phyloP scores from a whole-genome alignment of 495 filamentous ascomycete species.

The Aspergillus saccharolyticus region DNA sequence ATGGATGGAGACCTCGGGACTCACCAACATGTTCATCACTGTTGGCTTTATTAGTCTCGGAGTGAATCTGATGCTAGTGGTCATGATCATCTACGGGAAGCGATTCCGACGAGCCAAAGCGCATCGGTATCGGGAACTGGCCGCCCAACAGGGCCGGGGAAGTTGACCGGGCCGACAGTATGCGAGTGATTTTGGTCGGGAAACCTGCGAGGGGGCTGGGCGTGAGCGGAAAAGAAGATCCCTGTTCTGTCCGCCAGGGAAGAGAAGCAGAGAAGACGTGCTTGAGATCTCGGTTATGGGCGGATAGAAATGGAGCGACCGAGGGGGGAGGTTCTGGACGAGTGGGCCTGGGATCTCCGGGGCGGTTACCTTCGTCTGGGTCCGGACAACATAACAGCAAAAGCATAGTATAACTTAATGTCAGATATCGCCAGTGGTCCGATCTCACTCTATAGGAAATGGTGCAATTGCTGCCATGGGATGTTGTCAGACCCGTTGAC shows the following conservation, averaged over 20 bases:
- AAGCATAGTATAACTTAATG: background rate
- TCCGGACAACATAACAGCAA: background rate
- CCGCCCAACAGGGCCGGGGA: constrained; percentile 1
- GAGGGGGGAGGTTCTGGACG: background rate
- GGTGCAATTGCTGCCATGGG: background rate
- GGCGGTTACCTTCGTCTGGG: background rate
- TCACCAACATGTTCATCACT: constrained; percentile 32
- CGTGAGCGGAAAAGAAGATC: background rate
- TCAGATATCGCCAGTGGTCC: background rate
- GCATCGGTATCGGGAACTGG: constrained; percentile 8
- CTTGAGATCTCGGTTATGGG: background rate
- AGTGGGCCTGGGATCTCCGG: background rate
- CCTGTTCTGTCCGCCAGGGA: too few species aligned
- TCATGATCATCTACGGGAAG: constrained; percentile 31
- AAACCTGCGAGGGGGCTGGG: background rate
- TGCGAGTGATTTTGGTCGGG: background rate
- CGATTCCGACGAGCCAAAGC: constrained; percentile 6
- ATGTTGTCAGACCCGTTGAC: background rate
- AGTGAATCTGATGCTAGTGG: constrained; percentile 17
- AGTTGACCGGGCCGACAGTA: background rate
- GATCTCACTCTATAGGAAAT: background rate
- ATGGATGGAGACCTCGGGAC: constrained; percentile 26
- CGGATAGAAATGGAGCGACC: constrained; percentile 3
- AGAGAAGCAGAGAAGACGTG: background rate
- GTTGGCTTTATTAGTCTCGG: constrained; percentile 29